These are phyloP conservation scores for Collybiopsis luxurians DNA, from an alignment of 768 basidiomycete species.

Conservation along the genomic window DNA sequence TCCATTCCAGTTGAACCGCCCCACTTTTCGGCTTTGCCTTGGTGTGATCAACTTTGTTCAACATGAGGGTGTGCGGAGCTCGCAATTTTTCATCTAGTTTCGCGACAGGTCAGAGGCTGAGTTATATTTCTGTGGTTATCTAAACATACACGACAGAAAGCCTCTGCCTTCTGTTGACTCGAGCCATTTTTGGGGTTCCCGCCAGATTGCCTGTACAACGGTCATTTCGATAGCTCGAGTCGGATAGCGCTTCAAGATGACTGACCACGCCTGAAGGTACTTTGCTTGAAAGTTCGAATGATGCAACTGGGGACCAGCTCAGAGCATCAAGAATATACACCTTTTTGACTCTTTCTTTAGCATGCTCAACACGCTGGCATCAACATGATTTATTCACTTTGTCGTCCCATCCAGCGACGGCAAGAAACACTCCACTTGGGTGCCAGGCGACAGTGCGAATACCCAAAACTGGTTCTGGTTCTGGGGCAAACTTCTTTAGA, in stretches of 20 bases:
- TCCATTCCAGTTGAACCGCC: constrained; percentile 76
- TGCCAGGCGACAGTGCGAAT: constrained; percentile 82
- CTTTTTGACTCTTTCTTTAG: constrained; percentile 32
- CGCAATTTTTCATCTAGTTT: constrained; percentile 61
- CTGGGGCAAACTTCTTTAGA: constrained; percentile 66
- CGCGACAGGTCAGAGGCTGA: not conserved
- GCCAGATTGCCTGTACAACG: constrained; percentile 66
- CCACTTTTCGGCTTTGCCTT: constrained; percentile 69
- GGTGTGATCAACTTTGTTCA: constrained; percentile 52
- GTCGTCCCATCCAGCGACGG: constrained; percentile 87
- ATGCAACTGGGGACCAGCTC: constrained; percentile 68
- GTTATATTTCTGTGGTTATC: not conserved
- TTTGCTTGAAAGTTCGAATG: constrained; percentile 59
- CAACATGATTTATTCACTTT: constrained; percentile 43
- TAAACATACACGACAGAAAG: constrained; percentile 74
- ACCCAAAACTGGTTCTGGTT: constrained; percentile 80
- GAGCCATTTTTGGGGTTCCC: constrained; percentile 83
- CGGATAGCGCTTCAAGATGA: constrained; percentile 11
- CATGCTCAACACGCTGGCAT: not conserved
- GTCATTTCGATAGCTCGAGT: constrained; percentile 3
- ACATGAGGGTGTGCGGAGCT: constrained; percentile 50
- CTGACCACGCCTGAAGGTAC: constrained; percentile 58
- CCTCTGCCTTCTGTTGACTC: constrained; percentile 82
- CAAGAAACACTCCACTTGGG: constrained; percentile 79
- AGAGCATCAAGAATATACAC: constrained; percentile 72